These are phyloP conservation scores for Candida rishiriensis DNA, from an alignment of 805 yeast genomes.

Conservation along the genomic window DNA sequence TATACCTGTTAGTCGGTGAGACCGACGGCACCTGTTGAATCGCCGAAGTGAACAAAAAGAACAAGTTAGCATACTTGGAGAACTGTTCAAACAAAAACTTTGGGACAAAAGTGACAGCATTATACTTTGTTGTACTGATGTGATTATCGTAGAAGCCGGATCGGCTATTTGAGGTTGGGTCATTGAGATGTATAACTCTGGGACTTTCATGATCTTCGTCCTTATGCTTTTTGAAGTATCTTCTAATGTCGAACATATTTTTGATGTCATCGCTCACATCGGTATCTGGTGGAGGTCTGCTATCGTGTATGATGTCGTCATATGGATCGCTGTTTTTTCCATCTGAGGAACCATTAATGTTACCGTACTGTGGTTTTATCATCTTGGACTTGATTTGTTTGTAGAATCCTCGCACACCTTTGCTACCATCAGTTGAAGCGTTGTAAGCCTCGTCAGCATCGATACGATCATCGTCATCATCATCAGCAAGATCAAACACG, in stretches of 20 bases:
- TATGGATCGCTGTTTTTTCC: slow-evolving; percentile 9
- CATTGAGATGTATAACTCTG: slow-evolving; percentile 65
- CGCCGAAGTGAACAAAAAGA: slow-evolving; percentile 84
- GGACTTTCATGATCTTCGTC: slow-evolving; percentile 38
- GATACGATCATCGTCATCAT: slow-evolving; percentile 13
- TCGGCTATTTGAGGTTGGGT: slow-evolving; percentile 48
- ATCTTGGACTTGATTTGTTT: slow-evolving; percentile 24
- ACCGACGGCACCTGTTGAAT: slow-evolving; percentile 98
- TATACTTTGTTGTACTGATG: slow-evolving; percentile 93
- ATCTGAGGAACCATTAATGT: slow-evolving; percentile 10
- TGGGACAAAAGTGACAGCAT: slow-evolving; percentile 87
- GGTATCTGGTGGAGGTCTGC: slow-evolving; percentile 22
- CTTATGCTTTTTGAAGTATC: slow-evolving; percentile 18
- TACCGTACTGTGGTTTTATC: slow-evolving; percentile 23
- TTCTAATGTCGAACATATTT: slow-evolving; percentile 26
- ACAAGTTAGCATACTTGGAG: slow-evolving; percentile 92
- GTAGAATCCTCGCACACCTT: slow-evolving; percentile 28
- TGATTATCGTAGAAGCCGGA: slow-evolving; percentile 72
- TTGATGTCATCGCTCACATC: slow-evolving; percentile 16
- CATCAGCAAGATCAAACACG: neutral
- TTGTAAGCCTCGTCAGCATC: slow-evolving; percentile 16
- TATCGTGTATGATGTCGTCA: slow-evolving; percentile 23
- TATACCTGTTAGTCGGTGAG: slow-evolving; percentile 91
- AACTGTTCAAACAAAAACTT: slow-evolving; percentile 95
- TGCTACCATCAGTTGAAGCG: slow-evolving; percentile 6